phyloP scores from a whole-genome alignment of 176 grass and related monocot genomes.

The Oryza nivara region DNA sequence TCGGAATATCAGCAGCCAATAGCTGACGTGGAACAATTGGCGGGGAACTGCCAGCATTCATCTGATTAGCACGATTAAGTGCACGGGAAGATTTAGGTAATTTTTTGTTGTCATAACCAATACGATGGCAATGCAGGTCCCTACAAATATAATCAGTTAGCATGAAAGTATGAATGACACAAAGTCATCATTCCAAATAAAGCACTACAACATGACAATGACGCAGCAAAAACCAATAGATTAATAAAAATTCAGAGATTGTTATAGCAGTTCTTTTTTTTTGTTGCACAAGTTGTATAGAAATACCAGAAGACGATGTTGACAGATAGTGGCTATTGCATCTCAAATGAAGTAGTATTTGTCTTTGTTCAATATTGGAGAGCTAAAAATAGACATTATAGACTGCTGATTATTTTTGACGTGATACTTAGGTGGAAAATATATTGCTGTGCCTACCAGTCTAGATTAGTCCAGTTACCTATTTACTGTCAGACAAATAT shows the following conservation, averaged over 20 bases:
- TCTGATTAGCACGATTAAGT: constrained; percentile 42
- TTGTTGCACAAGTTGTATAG: neutral
- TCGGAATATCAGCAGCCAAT: constrained; percentile 46
- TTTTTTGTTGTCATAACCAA: constrained; percentile 90
- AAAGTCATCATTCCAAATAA: constrained; percentile 8
- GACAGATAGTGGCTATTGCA: constrained; percentile 4
- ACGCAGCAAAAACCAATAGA: constrained; percentile 28
- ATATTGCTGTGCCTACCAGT: neutral
- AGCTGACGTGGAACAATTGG: constrained; percentile 30
- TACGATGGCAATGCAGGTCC: constrained; percentile 78
- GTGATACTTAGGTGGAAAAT: neutral
- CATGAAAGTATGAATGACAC: constrained; percentile 14
- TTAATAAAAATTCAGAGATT: constrained; percentile 21
- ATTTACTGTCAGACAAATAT: constrained; percentile 15
- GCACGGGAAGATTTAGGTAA: constrained; percentile 59
- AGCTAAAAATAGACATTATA: neutral
- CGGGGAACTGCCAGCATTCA: constrained; percentile 23
- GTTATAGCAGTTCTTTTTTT: neutral
- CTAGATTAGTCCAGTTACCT: neutral
- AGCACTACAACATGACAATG: constrained; percentile 3
- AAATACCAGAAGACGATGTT: neutral
- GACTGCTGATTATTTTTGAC: neutral
- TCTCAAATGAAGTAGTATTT: constrained; percentile 25
- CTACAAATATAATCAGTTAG: constrained; percentile 43
- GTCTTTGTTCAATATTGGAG: neutral